Percentiles rank a stretch among this genome's conserved stretches.
Evolutionary conservation across 2,329 filamentous ascomycete species (phyloP).

Genomic region (Chaetoscypha palmicola): DNA sequence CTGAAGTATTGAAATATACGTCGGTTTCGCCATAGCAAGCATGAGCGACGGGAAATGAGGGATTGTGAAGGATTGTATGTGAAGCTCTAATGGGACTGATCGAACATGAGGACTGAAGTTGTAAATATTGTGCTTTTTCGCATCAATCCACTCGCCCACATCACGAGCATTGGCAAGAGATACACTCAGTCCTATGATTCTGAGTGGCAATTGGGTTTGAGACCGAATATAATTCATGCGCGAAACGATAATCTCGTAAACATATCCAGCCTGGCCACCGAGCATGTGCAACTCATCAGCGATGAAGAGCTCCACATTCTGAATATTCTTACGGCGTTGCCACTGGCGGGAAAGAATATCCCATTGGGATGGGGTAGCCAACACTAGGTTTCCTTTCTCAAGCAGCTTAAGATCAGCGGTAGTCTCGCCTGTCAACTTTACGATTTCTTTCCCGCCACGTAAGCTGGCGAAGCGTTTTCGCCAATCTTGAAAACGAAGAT

Average conservation of each 20-base stretch:
- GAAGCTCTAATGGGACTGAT: constrained; percentile 82
- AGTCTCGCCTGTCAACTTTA: constrained; percentile 90
- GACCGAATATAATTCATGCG: constrained; percentile 94
- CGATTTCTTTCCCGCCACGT: constrained; percentile 77
- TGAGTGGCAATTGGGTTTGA: constrained; percentile 75
- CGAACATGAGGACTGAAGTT: constrained; percentile 95
- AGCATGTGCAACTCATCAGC: constrained; percentile 94
- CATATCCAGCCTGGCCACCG: constrained; percentile 75
- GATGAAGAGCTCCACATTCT: constrained; percentile 83
- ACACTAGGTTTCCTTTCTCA: constrained; percentile 77
- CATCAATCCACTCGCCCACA: constrained; percentile 95
- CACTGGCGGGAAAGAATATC: constrained; percentile 92
- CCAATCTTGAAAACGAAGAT: constrained; percentile 79
- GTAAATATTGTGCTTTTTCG: constrained; percentile 95
- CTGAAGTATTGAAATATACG: constrained; percentile 81
- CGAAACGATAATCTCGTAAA: constrained; percentile 96
- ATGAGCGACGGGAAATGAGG: constrained; percentile 97
- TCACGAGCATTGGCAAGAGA: constrained; percentile 90
- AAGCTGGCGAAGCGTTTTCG: constrained; percentile 65
- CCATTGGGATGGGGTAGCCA: constrained; percentile 93
- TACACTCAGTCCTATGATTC: constrained; percentile 84
- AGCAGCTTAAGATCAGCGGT: constrained; percentile 84
- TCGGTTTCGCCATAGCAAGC: constrained; percentile 96
- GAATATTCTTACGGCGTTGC: constrained; percentile 93
- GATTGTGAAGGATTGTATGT: constrained; percentile 91